Percentiles rank a stretch among this genome's conserved stretches.
Evolutionary conservation across 2,329 filamentous ascomycete species (phyloP).

Genomic region (Chaetomium olivaceum): DNA sequence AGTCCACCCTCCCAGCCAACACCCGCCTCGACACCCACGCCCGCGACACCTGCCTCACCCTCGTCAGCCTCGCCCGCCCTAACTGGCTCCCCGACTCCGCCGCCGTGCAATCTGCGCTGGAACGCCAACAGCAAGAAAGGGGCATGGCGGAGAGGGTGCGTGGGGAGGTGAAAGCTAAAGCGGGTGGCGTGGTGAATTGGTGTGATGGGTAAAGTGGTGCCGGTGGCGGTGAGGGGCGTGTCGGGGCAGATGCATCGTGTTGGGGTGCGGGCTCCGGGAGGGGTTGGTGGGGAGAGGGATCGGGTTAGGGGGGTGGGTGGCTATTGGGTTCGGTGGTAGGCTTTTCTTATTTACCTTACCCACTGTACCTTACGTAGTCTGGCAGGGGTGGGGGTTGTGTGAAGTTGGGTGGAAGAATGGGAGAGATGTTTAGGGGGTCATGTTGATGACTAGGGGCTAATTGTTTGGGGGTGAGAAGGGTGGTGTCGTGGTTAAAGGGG

Average conservation of each 20-base stretch:
- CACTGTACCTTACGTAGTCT: background rate
- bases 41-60: slow-evolving; percentile 45
- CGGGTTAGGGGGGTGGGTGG: slow-evolving; percentile 27
- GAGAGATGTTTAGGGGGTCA: too few species aligned
- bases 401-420: too few species aligned
- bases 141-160: slow-evolving; percentile 3
- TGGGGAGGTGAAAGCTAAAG: slow-evolving; percentile 10
- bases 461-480: too few species aligned
- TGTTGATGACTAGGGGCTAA: too few species aligned
- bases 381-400: background rate
- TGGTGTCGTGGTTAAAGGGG: background rate
- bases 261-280: slow-evolving; percentile 25
- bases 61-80: slow-evolving; percentile 49
- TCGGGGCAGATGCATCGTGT: slow-evolving; percentile 25
- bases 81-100: slow-evolving; percentile 48
- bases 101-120: slow-evolving; percentile 38
- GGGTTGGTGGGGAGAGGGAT: slow-evolving; percentile 28
- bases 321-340: slow-evolving; percentile 30
- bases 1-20: slow-evolving; percentile 1
- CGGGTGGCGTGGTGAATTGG: background rate
- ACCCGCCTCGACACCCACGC: slow-evolving; percentile 36
- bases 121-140: slow-evolving; percentile 36
- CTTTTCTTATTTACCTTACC: background rate
- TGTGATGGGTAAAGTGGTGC: slow-evolving; percentile 6
- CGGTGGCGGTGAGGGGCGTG: background rate